Conservation (phyloP, 1,139 yeast species). For the Suhomyces ambrosiae region DNA sequence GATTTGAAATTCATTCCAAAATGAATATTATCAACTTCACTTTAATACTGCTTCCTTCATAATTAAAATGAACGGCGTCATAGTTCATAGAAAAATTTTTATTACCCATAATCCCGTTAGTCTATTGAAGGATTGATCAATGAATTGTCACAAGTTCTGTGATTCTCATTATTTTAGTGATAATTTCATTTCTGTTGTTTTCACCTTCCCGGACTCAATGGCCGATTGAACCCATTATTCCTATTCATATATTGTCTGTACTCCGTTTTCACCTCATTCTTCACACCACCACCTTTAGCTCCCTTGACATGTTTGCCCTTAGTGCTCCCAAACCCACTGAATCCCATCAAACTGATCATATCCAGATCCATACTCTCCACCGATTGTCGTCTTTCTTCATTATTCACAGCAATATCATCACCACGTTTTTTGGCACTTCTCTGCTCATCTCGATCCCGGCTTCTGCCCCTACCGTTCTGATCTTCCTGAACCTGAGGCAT, state of each 20-base stretch:
- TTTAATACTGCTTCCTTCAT: too few species aligned
- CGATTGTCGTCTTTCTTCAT: conserved; percentile 10
- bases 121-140: too few species aligned
- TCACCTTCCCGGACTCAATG: conserved; percentile 52
- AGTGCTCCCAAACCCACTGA: conserved; percentile 59
- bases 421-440: conserved; percentile 6
- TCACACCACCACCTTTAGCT: conserved; percentile 49
- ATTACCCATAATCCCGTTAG: too few species aligned
- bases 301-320: conserved; percentile 62
- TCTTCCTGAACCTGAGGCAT: conserved; percentile 18
- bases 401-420: conserved; percentile 7
- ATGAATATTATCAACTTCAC: too few species aligned
- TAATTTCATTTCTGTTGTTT: too few species aligned
- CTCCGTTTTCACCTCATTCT: conserved; percentile 45
- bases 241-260: conserved; percentile 73
- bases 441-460: conserved; percentile 21
- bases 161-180: too few species aligned
- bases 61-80: too few species aligned
- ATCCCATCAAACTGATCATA: conserved; percentile 61
- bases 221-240: conserved; percentile 60
- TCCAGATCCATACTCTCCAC: conserved; percentile 20
- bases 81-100: too few species aligned
- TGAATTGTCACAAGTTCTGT: too few species aligned
- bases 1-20: too few species aligned
- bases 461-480: conserved; percentile 29